Evolutionary conservation across 352 stramenopile genomes (phyloP).

Genomic region (Poterioochromonas sp.): DNA sequence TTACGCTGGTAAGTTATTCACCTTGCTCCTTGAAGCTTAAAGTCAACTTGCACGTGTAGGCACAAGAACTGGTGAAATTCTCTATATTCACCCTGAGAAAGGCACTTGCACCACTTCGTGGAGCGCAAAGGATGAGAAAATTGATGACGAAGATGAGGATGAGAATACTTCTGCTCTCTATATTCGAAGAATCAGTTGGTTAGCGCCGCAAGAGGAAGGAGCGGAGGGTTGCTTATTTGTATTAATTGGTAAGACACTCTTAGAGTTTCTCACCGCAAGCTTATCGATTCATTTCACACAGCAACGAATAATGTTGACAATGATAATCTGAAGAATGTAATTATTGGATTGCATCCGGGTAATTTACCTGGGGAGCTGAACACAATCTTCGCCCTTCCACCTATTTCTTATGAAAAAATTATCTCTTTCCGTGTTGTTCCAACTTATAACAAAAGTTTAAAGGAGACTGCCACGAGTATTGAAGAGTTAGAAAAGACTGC

Average conservation of each 20-base stretch:
- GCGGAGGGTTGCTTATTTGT: constrained; percentile 20
- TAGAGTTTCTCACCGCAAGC: not conserved
- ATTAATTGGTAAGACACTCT: not conserved
- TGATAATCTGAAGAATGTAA: constrained; percentile 32
- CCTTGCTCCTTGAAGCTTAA: not conserved
- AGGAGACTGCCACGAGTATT: not conserved
- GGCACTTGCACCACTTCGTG: not conserved
- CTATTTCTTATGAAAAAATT: constrained; percentile 5
- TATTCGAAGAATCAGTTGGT: constrained; percentile 21
- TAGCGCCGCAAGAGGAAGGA: not conserved
- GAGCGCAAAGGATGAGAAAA: not conserved
- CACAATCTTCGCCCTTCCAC: constrained; percentile 14
- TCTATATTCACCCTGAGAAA: not conserved
- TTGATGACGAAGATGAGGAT: not conserved
- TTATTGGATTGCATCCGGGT: not conserved
- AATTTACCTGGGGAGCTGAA: constrained; percentile 13
- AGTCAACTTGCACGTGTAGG: not conserved
- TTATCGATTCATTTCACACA: not conserved
- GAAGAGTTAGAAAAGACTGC: not conserved
- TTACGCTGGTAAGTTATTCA: constrained; percentile 1
- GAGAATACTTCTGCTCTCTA: not conserved
- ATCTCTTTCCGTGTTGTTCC: constrained; percentile 14
- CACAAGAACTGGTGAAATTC: constrained; percentile 9
- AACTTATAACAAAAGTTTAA: constrained; percentile 16
- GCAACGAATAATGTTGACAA: constrained; percentile 4